Conservation (phyloP, 371 early-diverging fungal species). For the Catenaria anguillulae region DNA sequence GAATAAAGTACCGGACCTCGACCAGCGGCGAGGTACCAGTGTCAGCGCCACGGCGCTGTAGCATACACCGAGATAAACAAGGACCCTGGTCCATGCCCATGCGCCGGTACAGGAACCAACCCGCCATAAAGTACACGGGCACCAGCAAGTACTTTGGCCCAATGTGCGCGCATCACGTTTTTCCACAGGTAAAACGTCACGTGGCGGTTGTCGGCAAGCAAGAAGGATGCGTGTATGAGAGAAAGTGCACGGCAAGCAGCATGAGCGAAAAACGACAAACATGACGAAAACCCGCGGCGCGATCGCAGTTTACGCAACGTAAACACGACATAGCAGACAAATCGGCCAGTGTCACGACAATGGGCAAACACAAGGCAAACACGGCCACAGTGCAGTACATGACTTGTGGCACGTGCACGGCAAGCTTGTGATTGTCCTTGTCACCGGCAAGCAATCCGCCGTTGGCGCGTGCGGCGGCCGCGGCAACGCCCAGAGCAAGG, state of each 20-base stretch:
- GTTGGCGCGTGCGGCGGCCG: constrained; percentile 56
- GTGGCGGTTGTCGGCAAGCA: constrained; percentile 89
- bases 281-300: neutral
- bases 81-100: constrained; percentile 10
- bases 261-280: constrained; percentile 7
- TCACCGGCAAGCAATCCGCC: constrained; percentile 76
- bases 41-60: constrained; percentile 29
- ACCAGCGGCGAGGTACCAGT: constrained; percentile 82
- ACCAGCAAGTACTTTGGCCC: constrained; percentile 41
- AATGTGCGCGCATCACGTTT: constrained; percentile 44
- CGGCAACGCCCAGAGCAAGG: constrained; percentile 29
- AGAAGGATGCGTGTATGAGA: constrained; percentile 69
- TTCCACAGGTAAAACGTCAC: constrained; percentile 90
- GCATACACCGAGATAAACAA: constrained; percentile 23
- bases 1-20: constrained; percentile 88
- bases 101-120: constrained; percentile 22
- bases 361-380: constrained; percentile 12
- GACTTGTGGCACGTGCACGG: constrained; percentile 69
- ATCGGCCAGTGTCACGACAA: neutral
- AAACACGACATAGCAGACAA: constrained; percentile 3
- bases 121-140: constrained; percentile 46
- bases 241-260: constrained; percentile 12
- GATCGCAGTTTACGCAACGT: neutral
- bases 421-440: constrained; percentile 64
- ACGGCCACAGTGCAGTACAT: constrained; percentile 57